Conservation (phyloP, 352 stramenopile genomes). For the Pythium guiyangense region DNA sequence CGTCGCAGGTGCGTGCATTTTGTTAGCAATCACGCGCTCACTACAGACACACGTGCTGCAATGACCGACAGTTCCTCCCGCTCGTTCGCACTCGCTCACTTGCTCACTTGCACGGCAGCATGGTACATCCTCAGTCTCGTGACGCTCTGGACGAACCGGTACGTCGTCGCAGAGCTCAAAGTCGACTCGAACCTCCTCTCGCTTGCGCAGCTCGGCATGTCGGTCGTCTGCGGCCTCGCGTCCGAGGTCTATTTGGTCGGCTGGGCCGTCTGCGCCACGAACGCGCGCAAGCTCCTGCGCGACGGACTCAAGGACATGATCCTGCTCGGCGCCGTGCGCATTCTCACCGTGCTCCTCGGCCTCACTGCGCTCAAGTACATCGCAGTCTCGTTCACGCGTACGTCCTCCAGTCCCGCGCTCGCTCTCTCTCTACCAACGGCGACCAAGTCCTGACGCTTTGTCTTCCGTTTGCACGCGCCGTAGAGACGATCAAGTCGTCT, state of each 20-base stretch:
- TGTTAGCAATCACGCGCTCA: not conserved
- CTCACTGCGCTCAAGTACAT: slow-evolving; percentile 91
- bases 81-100: not conserved
- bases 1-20: slow-evolving; percentile 37
- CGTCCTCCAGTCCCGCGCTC: too few relatives aligned
- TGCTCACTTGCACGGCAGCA: slow-evolving; percentile 18
- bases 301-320: slow-evolving; percentile 82
- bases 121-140: slow-evolving; percentile 81
- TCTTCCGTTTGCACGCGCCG: not conserved
- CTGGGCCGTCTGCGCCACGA: slow-evolving; percentile 48
- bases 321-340: slow-evolving; percentile 73
- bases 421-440: not conserved
- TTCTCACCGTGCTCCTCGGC: slow-evolving; percentile 85
- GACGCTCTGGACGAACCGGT: slow-evolving; percentile 84
- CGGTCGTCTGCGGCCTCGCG: slow-evolving; percentile 57
- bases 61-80: not conserved
- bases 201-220: slow-evolving; percentile 73
- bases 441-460: not conserved
- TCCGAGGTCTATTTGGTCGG: slow-evolving; percentile 75
- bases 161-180: slow-evolving; percentile 66
- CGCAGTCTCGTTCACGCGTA: slow-evolving; percentile 87
- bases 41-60: not conserved
- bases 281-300: slow-evolving; percentile 39
- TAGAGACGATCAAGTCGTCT: slow-evolving; percentile 92
- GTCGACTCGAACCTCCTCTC: slow-evolving; percentile 80